Evolutionary conservation across 2,329 filamentous ascomycete genomes (phyloP).

Genomic region (Gliomastix tumulicola): DNA sequence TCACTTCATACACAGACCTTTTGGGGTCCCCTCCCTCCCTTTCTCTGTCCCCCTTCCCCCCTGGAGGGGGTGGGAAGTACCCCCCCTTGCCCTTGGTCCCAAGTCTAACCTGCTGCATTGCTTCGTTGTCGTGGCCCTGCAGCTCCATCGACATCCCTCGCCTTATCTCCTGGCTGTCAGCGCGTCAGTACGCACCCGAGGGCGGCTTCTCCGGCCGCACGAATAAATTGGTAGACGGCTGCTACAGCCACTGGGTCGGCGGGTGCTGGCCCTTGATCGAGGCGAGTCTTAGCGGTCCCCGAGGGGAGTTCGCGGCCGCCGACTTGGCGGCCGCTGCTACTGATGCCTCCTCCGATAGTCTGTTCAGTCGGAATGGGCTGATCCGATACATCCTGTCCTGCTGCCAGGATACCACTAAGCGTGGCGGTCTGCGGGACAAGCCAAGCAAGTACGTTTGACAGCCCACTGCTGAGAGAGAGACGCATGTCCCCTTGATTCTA

Average conservation of each 20-base stretch:
- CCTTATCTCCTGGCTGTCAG: conserved; percentile 81
- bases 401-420: conserved; percentile 65
- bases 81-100: too few species aligned
- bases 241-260: conserved; percentile 97
- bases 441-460: conserved; percentile 75
- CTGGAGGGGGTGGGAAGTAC: too few species aligned
- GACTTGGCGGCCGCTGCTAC: conserved; percentile 10
- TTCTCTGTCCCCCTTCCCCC: too few species aligned
- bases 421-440: conserved; percentile 87
- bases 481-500: too few species aligned
- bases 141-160: conserved; percentile 71
- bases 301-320: conserved; percentile 11
- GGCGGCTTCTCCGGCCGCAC: conserved; percentile 90
- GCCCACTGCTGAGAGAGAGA: too few species aligned
- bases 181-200: conserved; percentile 83
- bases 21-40: too few species aligned
- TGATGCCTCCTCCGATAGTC: conserved; percentile 27
- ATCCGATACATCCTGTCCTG: conserved; percentile 86
- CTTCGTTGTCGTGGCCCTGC: too few species aligned
- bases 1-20: too few species aligned
- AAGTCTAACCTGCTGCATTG: too few species aligned
- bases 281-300: conserved; percentile 59
- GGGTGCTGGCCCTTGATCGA: conserved; percentile 90
- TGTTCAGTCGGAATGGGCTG: conserved; percentile 79
- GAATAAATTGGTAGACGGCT: conserved; percentile 96